phyloP scores from a whole-genome alignment of 2,329 filamentous ascomycete species.

The Sclerotinia nivalis region DNA sequence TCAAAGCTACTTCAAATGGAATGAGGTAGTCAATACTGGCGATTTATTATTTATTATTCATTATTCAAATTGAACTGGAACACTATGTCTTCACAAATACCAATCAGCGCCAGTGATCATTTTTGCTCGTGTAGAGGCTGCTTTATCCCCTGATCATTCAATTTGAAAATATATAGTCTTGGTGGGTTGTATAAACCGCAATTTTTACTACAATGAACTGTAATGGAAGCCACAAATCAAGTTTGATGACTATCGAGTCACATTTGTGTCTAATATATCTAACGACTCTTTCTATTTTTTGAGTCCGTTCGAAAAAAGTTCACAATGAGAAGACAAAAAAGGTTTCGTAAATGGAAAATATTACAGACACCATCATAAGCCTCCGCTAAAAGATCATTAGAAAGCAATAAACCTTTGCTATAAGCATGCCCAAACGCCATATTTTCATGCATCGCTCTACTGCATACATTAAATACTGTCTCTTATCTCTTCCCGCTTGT shows the following conservation, averaged over 20 bases:
- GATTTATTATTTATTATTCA: no score
- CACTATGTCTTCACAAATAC: no score
- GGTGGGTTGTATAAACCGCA: no score
- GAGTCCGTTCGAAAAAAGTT: background rate
- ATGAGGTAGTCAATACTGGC: no score
- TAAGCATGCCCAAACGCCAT: slow-evolving; percentile 15
- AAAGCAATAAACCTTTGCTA: background rate
- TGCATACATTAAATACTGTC: slow-evolving; percentile 14
- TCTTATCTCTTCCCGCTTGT: slow-evolving; percentile 6
- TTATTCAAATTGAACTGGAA: no score
- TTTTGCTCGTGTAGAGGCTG: no score
- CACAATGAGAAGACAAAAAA: background rate
- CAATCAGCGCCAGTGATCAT: no score
- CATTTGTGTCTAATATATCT: slow-evolving; percentile 5
- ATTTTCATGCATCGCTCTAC: slow-evolving; percentile 17
- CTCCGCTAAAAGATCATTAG: slow-evolving; percentile 5
- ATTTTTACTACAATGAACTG: no score
- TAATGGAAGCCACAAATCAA: background rate
- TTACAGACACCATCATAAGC: background rate
- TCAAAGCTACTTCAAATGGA: no score
- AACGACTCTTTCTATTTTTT: background rate
- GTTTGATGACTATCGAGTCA: background rate
- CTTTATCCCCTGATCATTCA: no score
- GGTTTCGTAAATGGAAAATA: background rate
- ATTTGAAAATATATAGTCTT: no score